phyloP scores from a whole-genome alignment of 768 basidiomycete species.

The Suillus americanus region DNA sequence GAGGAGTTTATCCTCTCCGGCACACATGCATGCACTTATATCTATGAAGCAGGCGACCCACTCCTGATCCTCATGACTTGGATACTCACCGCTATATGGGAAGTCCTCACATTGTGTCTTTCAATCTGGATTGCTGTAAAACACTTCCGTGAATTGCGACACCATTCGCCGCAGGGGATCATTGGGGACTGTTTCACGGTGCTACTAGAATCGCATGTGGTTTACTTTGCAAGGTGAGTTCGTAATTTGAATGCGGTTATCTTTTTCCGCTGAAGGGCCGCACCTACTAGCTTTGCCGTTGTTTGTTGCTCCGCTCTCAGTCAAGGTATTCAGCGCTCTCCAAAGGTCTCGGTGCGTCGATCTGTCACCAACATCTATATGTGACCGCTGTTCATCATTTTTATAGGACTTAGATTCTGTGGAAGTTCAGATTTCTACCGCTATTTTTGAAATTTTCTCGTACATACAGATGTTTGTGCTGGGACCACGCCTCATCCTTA shows the following conservation, averaged over 20 bases:
- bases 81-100: background rate
- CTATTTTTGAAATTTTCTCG: background rate
- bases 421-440: background rate
- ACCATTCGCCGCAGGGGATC: background rate
- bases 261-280: background rate
- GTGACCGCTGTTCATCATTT: background rate
- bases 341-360: background rate
- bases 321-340: background rate
- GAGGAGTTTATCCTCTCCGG: background rate
- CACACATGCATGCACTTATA: background rate
- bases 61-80: background rate
- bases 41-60: background rate
- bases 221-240: constrained; percentile 1
- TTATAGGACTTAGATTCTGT: background rate
- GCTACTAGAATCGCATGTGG: background rate
- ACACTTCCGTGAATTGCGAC: background rate
- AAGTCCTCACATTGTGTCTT: background rate
- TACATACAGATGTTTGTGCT: background rate
- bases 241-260: background rate
- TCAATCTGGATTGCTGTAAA: background rate
- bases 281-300: background rate
- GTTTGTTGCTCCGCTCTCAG: background rate
- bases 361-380: background rate
- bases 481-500: constrained; percentile 1
- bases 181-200: background rate